phyloP scores from a whole-genome alignment of 164 flowering plant species.

The Berberis vulgaris region DNA sequence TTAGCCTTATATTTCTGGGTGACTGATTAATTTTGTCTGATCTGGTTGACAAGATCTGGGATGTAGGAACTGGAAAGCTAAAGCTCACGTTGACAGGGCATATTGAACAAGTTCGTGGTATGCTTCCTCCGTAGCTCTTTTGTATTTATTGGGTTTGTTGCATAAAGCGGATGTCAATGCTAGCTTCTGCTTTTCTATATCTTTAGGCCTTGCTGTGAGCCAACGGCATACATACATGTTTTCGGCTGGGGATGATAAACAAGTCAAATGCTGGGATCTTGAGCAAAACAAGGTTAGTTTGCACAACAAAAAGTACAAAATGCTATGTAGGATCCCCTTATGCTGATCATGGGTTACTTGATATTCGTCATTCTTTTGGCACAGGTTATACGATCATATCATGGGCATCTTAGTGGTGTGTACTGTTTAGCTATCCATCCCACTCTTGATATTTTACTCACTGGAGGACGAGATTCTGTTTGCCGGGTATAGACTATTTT shows the following conservation, averaged over 20 bases:
- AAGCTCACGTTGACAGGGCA: constrained; percentile 96
- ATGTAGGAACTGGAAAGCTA: constrained; percentile 69
- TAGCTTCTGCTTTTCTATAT: constrained; percentile 13
- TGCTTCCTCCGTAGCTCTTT: constrained; percentile 16
- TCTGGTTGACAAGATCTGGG: constrained; percentile 71
- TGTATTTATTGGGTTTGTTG: background rate
- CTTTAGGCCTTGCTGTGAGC: constrained; percentile 92
- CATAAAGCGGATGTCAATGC: background rate
- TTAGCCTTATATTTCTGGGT: background rate
- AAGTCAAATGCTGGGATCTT: constrained; percentile 99
- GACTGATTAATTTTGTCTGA: constrained; percentile 12
- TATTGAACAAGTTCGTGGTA: constrained; percentile 93
- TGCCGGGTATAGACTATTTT: constrained; percentile 62
- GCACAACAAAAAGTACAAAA: background rate
- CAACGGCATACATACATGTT: constrained; percentile 84
- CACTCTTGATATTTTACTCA: constrained; percentile 78
- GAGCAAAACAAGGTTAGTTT: constrained; percentile 89
- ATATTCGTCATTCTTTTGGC: background rate
- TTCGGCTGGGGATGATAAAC: constrained; percentile 99
- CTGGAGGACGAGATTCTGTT: constrained; percentile 99
- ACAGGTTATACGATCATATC: constrained; percentile 92
- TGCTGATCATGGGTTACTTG: constrained; percentile 4
- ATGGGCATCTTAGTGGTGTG: constrained; percentile 99
- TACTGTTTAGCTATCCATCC: constrained; percentile 99
- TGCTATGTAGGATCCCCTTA: background rate